Percentiles rank a stretch among this genome's conserved stretches.
These are phyloP conservation scores for Myriosclerotinia duriaeana DNA, from an alignment of 2,329 filamentous ascomycete species.

Conservation along the genomic window DNA sequence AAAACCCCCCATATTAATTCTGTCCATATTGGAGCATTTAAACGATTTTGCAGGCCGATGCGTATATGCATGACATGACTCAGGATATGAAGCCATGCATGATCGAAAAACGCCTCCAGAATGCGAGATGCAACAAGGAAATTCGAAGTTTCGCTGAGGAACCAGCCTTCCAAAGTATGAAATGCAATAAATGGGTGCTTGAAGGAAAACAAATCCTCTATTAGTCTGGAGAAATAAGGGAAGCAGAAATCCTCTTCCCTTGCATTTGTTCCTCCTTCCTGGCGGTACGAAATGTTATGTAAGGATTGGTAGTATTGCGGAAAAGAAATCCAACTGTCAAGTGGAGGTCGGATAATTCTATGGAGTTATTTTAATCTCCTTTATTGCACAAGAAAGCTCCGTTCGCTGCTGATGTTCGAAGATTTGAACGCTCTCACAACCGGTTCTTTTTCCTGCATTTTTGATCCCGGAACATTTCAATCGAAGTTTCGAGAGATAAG, in stretches of 20 bases:
- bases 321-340: background rate
- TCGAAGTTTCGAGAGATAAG: background rate
- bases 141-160: background rate
- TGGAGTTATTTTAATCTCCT: too few relatives aligned
- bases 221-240: background rate
- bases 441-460: background rate
- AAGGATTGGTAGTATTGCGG: background rate
- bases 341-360: background rate
- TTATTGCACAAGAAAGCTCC: background rate
- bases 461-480: background rate
- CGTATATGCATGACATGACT: background rate
- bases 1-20: background rate
- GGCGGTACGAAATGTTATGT: too few relatives aligned
- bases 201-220: background rate
- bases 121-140: conserved; percentile 5
- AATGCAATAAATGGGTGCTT: background rate
- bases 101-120: conserved; percentile 1
- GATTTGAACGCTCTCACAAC: background rate
- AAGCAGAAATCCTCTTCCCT: background rate
- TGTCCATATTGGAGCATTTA: background rate
- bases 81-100: background rate
- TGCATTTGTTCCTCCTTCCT: background rate
- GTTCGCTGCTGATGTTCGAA: background rate
- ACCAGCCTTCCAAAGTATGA: background rate
- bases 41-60: background rate